Evolutionary conservation across 2,329 filamentous ascomycete genomes (phyloP).

Genomic region (Diatrype stigma): DNA sequence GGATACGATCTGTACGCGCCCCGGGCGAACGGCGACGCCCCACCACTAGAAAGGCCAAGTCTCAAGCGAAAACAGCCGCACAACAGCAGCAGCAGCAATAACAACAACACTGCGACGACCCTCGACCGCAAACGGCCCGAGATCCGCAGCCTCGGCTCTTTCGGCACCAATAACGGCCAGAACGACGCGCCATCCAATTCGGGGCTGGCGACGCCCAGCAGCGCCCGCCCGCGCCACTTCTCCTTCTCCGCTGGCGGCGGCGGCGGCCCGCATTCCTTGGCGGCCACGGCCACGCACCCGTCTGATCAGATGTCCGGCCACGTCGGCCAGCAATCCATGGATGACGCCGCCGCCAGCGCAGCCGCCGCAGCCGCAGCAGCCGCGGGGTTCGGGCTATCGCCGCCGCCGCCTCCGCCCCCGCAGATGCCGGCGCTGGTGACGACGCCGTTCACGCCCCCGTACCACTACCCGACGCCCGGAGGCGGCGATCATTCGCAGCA

Average conservation of each 20-base stretch:
- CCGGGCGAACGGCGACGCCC: constrained; percentile 25
- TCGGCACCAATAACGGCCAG: constrained; percentile 30
- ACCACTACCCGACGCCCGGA: constrained; percentile 35
- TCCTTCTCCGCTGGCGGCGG: constrained; percentile 31
- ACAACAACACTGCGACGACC: constrained; percentile 33
- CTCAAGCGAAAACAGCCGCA: constrained; percentile 54
- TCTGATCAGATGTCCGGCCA: constrained; percentile 26
- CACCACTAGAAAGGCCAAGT: constrained; percentile 28
- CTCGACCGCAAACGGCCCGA: constrained; percentile 36
- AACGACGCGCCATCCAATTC: constrained; percentile 22
- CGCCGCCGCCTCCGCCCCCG: constrained; percentile 20
- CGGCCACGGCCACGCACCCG: constrained; percentile 34
- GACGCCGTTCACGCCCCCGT: constrained; percentile 38
- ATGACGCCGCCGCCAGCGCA: constrained; percentile 30
- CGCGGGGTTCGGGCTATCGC: constrained; percentile 31
- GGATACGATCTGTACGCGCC: constrained; percentile 45
- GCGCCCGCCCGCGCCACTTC: constrained; percentile 30
- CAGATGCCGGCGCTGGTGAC: constrained; percentile 28
- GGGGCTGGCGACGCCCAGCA: constrained; percentile 24
- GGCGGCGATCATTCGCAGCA: no score
- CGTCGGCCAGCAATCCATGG: constrained; percentile 26
- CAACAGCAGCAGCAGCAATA: no score
- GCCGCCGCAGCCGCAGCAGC: constrained; percentile 33
- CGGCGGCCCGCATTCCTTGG: constrained; percentile 31
- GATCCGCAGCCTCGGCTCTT: constrained; percentile 31